Evolutionary conservation across 2,329 filamentous ascomycete species (phyloP).

Genomic region (Scytalidium sp.): DNA sequence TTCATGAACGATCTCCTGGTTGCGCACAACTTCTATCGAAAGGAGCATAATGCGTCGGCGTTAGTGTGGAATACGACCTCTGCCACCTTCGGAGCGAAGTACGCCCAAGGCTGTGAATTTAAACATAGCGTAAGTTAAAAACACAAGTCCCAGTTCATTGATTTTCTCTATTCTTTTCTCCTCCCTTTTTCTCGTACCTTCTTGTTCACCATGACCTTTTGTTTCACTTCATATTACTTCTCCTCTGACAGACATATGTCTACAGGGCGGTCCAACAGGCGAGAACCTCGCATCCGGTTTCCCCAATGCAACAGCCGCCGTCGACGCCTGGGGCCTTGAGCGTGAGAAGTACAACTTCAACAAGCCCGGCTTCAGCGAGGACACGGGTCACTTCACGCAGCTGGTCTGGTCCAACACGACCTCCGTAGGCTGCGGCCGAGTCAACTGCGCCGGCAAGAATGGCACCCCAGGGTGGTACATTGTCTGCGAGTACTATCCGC

Average conservation of each 20-base stretch:
- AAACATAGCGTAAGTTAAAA: slow-evolving; percentile 48
- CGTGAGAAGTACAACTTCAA: slow-evolving; percentile 55
- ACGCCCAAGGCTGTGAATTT: slow-evolving; percentile 45
- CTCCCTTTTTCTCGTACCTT: too few relatives aligned
- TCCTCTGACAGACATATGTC: too few relatives aligned
- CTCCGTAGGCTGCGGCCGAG: slow-evolving; percentile 51
- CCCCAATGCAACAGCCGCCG: slow-evolving; percentile 50
- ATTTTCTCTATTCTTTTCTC: too few relatives aligned
- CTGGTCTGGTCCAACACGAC: slow-evolving; percentile 66
- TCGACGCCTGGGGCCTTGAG: slow-evolving; percentile 68
- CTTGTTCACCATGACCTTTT: too few relatives aligned
- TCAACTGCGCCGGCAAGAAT: slow-evolving; percentile 38
- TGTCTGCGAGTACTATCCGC: slow-evolving; percentile 68
- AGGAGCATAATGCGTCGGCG: slow-evolving; percentile 55
- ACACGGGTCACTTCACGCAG: slow-evolving; percentile 71
- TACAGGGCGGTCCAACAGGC: slow-evolving; percentile 59
- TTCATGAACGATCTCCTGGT: slow-evolving; percentile 56
- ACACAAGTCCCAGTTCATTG: too few relatives aligned
- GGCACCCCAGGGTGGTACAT: slow-evolving; percentile 57
- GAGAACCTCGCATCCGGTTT: slow-evolving; percentile 74
- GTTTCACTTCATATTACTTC: too few relatives aligned
- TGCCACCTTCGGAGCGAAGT: slow-evolving; percentile 50
- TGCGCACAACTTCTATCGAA: slow-evolving; percentile 64
- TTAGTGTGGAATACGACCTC: slow-evolving; percentile 66
- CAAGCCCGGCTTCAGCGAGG: slow-evolving; percentile 51